Percentiles rank a stretch among this genome's conserved stretches.
phyloP scores from a whole-genome alignment of 73 alveolate species.

The Durusdinium trenchii region DNA sequence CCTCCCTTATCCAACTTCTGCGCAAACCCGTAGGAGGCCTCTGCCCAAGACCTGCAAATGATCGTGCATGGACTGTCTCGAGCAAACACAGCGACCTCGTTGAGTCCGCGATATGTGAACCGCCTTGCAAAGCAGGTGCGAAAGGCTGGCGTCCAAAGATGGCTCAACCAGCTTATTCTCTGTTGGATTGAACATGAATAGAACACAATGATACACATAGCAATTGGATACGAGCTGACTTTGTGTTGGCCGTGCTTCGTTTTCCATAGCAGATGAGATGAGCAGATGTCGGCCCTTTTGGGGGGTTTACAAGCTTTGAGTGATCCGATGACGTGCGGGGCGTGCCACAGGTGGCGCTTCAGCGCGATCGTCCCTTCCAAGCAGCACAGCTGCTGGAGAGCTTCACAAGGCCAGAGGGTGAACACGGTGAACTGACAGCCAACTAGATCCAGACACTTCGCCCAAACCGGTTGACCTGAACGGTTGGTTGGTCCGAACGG shows the following conservation, averaged over 20 bases:
- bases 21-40: constrained; percentile 14
- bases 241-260: too few species aligned
- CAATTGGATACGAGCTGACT: too few species aligned
- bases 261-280: constrained; percentile 25
- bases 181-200: too few species aligned
- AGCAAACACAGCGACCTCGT: background rate
- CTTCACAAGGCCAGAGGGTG: constrained; percentile 30
- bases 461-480: too few species aligned
- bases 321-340: background rate
- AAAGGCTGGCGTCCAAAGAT: constrained; percentile 28
- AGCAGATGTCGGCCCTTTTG: constrained; percentile 27
- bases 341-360: background rate
- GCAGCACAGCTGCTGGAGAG: constrained; percentile 73
- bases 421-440: background rate
- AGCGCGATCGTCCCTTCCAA: constrained; percentile 49
- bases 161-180: too few species aligned
- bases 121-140: constrained; percentile 53
- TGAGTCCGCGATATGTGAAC: background rate
- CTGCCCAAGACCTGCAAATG: constrained; percentile 82
- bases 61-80: constrained; percentile 68
- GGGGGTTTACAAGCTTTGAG: background rate
- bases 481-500: too few species aligned
- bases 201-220: too few species aligned
- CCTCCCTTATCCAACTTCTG: background rate
- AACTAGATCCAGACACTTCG: too few species aligned